A percentile compares a stretch with the other conserved stretches of the same genome.
Evolutionary conservation across 805 yeast genomes (phyloP).

Genomic region (Hanseniaspora pseudoguilliermondii): DNA sequence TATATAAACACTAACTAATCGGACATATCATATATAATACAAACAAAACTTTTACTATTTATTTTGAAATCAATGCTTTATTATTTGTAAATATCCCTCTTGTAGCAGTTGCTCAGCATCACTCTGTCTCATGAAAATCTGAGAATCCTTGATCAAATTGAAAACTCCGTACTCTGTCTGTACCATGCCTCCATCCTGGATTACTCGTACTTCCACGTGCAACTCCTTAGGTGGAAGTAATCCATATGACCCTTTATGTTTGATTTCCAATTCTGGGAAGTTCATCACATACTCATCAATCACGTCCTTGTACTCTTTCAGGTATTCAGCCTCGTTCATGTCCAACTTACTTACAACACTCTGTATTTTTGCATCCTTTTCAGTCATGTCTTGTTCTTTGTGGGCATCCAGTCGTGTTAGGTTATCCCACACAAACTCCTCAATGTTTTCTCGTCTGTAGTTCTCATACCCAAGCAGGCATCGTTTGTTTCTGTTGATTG

Average conservation of each 20-base stretch:
- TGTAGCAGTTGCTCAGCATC: constrained; percentile 90
- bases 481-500: constrained; percentile 79
- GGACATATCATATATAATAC: no score
- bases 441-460: constrained; percentile 55
- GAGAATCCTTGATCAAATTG: constrained; percentile 83
- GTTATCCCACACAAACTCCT: constrained; percentile 59
- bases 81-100: constrained; percentile 80
- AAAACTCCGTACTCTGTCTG: constrained; percentile 96
- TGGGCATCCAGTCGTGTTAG: not conserved
- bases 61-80: constrained; percentile 23
- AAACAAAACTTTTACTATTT: no score
- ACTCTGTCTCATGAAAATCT: constrained; percentile 82
- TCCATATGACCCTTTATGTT: constrained; percentile 42
- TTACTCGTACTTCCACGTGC: constrained; percentile 84
- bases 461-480: constrained; percentile 76
- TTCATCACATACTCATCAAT: constrained; percentile 49
- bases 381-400: constrained; percentile 12
- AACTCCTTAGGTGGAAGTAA: constrained; percentile 82
- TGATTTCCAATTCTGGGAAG: constrained; percentile 69
- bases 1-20: not conserved
- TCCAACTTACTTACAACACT: constrained; percentile 41
- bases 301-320: constrained; percentile 53
- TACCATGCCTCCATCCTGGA: constrained; percentile 91
- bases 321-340: constrained; percentile 69
- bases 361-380: not conserved